Evolutionary conservation across 2,329 filamentous ascomycete species (phyloP).

Genomic region (Xylaria polymorpha): DNA sequence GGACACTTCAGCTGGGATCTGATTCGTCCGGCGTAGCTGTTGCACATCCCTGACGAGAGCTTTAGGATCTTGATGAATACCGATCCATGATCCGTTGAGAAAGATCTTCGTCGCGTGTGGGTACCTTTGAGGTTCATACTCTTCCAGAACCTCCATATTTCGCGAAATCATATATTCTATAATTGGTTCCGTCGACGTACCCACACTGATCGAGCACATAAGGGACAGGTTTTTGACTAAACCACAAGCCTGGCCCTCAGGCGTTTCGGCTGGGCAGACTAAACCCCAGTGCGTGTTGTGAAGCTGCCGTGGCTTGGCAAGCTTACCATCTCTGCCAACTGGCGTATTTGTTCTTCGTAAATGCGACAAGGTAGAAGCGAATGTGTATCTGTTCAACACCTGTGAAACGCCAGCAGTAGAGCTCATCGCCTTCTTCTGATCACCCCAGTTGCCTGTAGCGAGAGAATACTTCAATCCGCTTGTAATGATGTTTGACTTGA

Average conservation of each 20-base stretch:
- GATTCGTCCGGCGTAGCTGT: constrained; percentile 80
- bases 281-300: constrained; percentile 99
- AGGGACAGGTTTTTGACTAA: constrained; percentile 97
- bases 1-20: constrained; percentile 92
- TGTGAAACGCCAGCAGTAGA: constrained; percentile 98
- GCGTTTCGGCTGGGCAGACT: constrained; percentile 96
- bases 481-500: constrained; percentile 91
- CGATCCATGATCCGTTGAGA: constrained; percentile 98
- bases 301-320: constrained; percentile 96
- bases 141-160: constrained; percentile 96
- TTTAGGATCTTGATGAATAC: constrained; percentile 89
- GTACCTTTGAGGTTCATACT: constrained; percentile 87
- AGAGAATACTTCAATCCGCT: constrained; percentile 97
- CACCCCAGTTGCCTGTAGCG: constrained; percentile 98
- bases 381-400: constrained; percentile 97
- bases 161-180: constrained; percentile 95
- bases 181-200: constrained; percentile 89
- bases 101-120: constrained; percentile 98
- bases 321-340: constrained; percentile 96
- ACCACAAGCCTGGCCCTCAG: constrained; percentile 97
- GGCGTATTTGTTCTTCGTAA: constrained; percentile 97
- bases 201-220: constrained; percentile 98
- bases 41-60: constrained; percentile 84
- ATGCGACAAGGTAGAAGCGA: constrained; percentile 95
- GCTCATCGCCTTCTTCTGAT: constrained; percentile 97